These are phyloP conservation scores for Cucurbita maxima DNA, from an alignment of 306 rosid genomes.

Conservation along the genomic window DNA sequence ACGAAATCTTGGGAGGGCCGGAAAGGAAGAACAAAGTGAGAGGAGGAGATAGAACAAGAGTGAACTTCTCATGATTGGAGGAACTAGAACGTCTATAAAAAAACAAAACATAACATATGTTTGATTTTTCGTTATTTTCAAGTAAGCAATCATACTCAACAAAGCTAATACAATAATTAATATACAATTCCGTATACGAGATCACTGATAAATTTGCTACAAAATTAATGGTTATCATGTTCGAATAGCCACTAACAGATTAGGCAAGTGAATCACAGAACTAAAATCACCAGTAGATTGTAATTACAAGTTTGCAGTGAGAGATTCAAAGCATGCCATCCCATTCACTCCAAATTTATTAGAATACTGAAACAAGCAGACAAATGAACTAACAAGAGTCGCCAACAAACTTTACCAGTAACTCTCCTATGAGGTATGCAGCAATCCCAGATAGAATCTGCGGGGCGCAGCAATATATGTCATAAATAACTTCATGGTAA, in stretches of 20 bases:
- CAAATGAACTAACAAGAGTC: not conserved
- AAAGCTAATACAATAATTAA: not conserved
- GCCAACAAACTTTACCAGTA: constrained; percentile 54
- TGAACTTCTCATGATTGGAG: not conserved
- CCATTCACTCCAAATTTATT: not conserved
- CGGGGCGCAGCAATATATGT: constrained; percentile 83
- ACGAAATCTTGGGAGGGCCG: too few relatives aligned
- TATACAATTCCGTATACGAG: not conserved
- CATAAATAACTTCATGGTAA: constrained; percentile 76
- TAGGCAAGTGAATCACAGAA: not conserved
- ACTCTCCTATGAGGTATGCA: constrained; percentile 84
- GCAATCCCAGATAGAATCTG: constrained; percentile 67
- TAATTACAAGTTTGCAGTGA: not conserved
- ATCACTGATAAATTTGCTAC: not conserved
- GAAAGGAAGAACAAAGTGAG: too few relatives aligned
- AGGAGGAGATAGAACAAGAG: too few relatives aligned
- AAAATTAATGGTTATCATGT: not conserved
- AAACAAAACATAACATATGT: too few relatives aligned
- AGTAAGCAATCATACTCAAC: not conserved
- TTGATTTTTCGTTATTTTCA: not conserved
- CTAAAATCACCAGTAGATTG: not conserved
- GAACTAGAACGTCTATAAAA: not conserved
- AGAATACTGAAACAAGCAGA: not conserved
- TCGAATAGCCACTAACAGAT: not conserved
- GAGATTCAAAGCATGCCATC: not conserved